Evolutionary conservation across 2,329 filamentous ascomycete genomes (phyloP).

Genomic region (Chaetomium sp.): DNA sequence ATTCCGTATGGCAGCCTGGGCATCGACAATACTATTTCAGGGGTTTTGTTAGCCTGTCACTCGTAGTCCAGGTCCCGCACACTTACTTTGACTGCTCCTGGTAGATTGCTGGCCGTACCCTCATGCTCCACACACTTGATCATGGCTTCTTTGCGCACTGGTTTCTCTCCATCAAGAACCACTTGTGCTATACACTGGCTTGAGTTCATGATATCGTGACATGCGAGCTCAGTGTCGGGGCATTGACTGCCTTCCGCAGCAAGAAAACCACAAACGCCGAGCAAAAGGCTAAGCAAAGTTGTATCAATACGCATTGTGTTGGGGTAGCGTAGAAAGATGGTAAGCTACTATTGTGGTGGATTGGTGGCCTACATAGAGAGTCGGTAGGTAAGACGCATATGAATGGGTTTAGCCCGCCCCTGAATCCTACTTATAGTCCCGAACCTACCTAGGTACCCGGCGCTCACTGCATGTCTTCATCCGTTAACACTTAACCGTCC

Average conservation of each 20-base stretch:
- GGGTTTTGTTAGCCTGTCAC: background rate
- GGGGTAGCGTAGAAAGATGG: background rate
- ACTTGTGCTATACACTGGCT: conserved; percentile 4
- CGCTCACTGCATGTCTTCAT: background rate
- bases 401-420: background rate
- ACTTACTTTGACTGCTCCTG: conserved; percentile 10
- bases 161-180: background rate
- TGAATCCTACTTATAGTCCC: conserved; percentile 1
- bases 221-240: background rate
- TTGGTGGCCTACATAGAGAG: too few species aligned
- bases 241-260: background rate
- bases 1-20: conserved; percentile 4
- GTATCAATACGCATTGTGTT: background rate
- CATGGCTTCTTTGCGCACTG: background rate
- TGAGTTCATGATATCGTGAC: conserved; percentile 9
- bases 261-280: background rate
- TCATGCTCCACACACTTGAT: conserved; percentile 12
- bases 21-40: background rate
- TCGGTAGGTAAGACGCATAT: too few species aligned
- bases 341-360: background rate
- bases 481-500: background rate
- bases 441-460: background rate
- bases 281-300: background rate
- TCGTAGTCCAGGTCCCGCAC: too few species aligned
- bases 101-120: background rate